Evolutionary conservation across 208 protist genomes (phyloP).

Genomic region (Crithidia mellificae): DNA sequence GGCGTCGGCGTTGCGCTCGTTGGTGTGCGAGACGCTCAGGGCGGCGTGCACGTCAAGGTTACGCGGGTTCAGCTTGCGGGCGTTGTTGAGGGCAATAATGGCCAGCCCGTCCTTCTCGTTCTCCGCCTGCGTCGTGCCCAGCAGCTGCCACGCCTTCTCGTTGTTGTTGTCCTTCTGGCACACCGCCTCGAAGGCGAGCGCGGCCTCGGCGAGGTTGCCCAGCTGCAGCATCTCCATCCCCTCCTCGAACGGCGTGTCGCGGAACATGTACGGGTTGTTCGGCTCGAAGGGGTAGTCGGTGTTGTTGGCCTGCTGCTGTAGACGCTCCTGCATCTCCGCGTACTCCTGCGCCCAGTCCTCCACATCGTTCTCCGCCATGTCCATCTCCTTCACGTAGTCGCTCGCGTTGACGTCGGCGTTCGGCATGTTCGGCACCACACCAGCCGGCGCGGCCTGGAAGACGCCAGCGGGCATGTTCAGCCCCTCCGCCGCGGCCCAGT

Average conservation of each 20-base stretch:
- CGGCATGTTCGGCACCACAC: conserved; percentile 5
- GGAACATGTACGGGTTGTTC: conserved; percentile 87
- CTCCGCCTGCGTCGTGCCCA: conserved; percentile 86
- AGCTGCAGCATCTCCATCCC: conserved; percentile 73
- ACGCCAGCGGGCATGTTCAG: conserved; percentile 52
- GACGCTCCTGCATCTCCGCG: conserved; percentile 58
- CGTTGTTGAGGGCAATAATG: conserved; percentile 87
- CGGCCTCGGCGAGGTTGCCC: conserved; percentile 83
- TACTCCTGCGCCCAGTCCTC: conserved; percentile 86
- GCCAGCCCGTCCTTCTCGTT: conserved; percentile 90
- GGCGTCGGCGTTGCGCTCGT: conserved; percentile 75
- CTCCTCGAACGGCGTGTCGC: conserved; percentile 76
- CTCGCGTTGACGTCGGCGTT: conserved; percentile 10
- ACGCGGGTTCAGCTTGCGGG: conserved; percentile 58
- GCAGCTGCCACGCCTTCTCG: conserved; percentile 74
- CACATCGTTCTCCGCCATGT: conserved; percentile 45
- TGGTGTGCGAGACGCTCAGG: conserved; percentile 84
- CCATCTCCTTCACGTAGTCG: conserved; percentile 25
- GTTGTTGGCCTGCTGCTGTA: conserved; percentile 52
- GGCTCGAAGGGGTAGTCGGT: conserved; percentile 89
- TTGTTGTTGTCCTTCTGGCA: conserved; percentile 75
- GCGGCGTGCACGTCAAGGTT: conserved; percentile 78
- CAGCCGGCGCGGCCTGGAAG: conserved; percentile 35
- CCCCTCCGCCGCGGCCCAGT: conserved; percentile 49
- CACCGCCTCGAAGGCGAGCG: conserved; percentile 87